Percentiles rank a stretch among this genome's conserved stretches.
These are phyloP conservation scores for Escovopsis sp. DNA, from an alignment of 2,329 filamentous ascomycete species.

Conservation along the genomic window DNA sequence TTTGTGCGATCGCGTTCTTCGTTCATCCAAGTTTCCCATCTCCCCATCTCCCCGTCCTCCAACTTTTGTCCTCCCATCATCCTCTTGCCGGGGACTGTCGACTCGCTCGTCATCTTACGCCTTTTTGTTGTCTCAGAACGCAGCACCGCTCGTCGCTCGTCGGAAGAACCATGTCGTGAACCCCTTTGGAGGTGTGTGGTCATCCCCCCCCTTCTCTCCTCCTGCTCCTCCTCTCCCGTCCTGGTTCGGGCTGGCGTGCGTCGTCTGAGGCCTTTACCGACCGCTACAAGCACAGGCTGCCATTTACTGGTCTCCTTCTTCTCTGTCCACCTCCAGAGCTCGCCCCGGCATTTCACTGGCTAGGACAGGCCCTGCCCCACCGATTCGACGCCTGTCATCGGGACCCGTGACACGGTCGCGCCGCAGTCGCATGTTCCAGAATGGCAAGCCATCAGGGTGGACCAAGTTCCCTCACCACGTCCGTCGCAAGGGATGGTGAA, in stretches of 20 bases:
- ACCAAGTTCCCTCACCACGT: constrained; percentile 9
- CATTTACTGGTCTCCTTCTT: not conserved
- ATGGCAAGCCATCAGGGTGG: constrained; percentile 21
- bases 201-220: too few species aligned
- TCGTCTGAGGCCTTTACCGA: not conserved
- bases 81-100: too few species aligned
- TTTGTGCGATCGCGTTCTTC: too few species aligned
- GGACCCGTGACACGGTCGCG: not conserved
- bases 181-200: not conserved
- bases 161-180: constrained; percentile 6
- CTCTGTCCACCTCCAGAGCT: not conserved
- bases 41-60: too few species aligned
- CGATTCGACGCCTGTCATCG: not conserved
- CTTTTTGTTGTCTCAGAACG: too few species aligned
- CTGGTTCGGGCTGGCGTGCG: not conserved
- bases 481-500: constrained; percentile 2
- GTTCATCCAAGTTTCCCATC: too few species aligned
- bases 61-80: too few species aligned
- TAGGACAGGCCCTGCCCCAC: not conserved
- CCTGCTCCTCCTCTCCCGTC: not conserved
- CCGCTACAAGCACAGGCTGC: not conserved
- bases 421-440: constrained; percentile 10
- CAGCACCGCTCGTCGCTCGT: not conserved
- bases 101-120: too few species aligned
- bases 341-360: not conserved